Evolutionary conservation across 2,329 filamentous ascomycete species (phyloP).

Genomic region (Endocalyx cinctus): DNA sequence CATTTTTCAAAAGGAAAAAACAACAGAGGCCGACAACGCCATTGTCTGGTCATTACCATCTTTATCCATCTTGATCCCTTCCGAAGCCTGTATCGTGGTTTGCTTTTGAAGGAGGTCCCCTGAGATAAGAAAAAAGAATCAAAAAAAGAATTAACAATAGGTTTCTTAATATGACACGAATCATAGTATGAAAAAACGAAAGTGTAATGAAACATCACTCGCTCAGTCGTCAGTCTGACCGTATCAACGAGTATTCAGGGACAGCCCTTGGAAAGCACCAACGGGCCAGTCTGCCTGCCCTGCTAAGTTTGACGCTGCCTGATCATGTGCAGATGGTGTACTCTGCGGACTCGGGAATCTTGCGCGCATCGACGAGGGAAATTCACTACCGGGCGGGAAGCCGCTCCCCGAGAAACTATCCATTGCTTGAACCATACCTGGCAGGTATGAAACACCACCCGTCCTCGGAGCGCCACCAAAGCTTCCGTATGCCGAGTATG

Average conservation of each 20-base stretch:
- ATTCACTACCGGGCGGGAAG: conserved; percentile 35
- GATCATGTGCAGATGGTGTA: conserved; percentile 28
- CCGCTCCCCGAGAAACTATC: conserved; percentile 38
- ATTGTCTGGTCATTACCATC: conserved; percentile 18
- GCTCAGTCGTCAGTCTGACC: too few relatives aligned
- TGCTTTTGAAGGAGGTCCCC: too few relatives aligned
- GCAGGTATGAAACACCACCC: conserved; percentile 32
- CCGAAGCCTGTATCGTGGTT: conserved; percentile 8
- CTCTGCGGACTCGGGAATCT: conserved; percentile 30
- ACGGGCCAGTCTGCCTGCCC: conserved; percentile 58
- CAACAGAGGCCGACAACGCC: too few relatives aligned
- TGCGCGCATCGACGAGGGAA: conserved; percentile 42
- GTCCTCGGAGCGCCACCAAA: conserved; percentile 38
- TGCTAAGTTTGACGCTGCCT: conserved; percentile 29
- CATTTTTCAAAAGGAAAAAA: too few relatives aligned
- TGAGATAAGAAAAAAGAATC: too few relatives aligned
- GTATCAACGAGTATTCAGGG: conserved; percentile 64
- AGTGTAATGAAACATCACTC: conserved; percentile 6
- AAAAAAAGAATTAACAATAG: conserved; percentile 12
- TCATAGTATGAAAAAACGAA: conserved; percentile 28
- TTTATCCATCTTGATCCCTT: too few relatives aligned
- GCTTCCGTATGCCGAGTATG: conserved; percentile 38
- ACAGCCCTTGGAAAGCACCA: conserved; percentile 64
- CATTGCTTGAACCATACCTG: conserved; percentile 34
- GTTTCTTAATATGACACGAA: conserved; percentile 15